phyloP scores from a whole-genome alignment of 495 filamentous ascomycete species.

The Trichocladium antarcticum region DNA sequence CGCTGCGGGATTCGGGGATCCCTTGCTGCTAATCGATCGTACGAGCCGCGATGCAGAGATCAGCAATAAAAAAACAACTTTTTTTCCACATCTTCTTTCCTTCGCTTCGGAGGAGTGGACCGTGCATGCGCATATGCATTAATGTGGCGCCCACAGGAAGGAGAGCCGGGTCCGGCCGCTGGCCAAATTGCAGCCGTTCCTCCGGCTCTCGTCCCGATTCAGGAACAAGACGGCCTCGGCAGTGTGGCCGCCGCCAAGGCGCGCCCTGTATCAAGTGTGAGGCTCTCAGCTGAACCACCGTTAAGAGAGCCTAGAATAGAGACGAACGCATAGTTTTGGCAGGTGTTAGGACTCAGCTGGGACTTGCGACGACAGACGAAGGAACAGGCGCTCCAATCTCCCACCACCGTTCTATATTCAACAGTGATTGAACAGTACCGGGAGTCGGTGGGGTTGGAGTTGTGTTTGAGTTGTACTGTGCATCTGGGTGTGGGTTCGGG shows the following conservation, averaged over 20 bases:
- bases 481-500: constrained; percentile 57
- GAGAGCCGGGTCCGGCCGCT: not conserved
- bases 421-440: not conserved
- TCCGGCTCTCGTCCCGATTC: not conserved
- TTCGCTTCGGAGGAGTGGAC: too few species aligned
- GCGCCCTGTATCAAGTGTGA: too few species aligned
- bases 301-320: too few species aligned
- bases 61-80: not conserved
- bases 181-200: not conserved
- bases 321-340: too few species aligned
- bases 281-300: too few species aligned
- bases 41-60: not conserved
- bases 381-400: too few species aligned
- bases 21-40: not conserved
- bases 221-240: constrained; percentile 8
- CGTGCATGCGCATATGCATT: not conserved
- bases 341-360: too few species aligned
- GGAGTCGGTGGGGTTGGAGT: constrained; percentile 49
- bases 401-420: constrained; percentile 7
- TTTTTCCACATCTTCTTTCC: not conserved
- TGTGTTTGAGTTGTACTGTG: constrained; percentile 74
- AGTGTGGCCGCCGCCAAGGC: constrained; percentile 1
- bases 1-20: not conserved
- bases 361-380: too few species aligned
- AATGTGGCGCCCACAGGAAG: not conserved